Conservation (phyloP, 495 filamentous ascomycete genomes). For the Aspergillus diversus region DNA sequence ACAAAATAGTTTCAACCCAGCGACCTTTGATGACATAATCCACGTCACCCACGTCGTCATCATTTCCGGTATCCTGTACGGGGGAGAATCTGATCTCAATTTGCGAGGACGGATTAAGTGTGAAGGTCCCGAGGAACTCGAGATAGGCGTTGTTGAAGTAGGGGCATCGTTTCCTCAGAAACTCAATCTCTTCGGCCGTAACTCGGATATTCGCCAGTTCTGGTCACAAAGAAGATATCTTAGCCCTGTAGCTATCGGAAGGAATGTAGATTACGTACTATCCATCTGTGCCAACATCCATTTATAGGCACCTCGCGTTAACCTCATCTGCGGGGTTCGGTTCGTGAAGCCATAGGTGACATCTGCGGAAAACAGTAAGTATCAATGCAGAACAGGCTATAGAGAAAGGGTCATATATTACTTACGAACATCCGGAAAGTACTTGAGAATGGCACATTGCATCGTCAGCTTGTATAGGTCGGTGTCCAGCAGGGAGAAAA, state of each 20-base stretch:
- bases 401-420: slow-evolving; percentile 10
- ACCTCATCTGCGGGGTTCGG: slow-evolving; percentile 88
- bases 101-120: slow-evolving; percentile 77
- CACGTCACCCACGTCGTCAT: slow-evolving; percentile 73
- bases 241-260: not conserved
- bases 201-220: slow-evolving; percentile 79
- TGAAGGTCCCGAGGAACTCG: slow-evolving; percentile 77
- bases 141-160: slow-evolving; percentile 82
- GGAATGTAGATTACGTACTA: slow-evolving; percentile 52
- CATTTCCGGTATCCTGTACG: slow-evolving; percentile 63
- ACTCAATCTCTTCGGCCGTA: slow-evolving; percentile 75
- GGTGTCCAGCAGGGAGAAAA: slow-evolving; percentile 92
- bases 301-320: slow-evolving; percentile 77
- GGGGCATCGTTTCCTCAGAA: slow-evolving; percentile 75
- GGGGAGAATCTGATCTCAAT: slow-evolving; percentile 72
- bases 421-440: slow-evolving; percentile 79
- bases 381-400: not conserved
- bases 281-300: slow-evolving; percentile 85
- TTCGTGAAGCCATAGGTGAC: slow-evolving; percentile 95
- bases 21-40: slow-evolving; percentile 73
- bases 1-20: slow-evolving; percentile 96
- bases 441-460: slow-evolving; percentile 94
- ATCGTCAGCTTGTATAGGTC: slow-evolving; percentile 99
- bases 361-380: slow-evolving; percentile 36
- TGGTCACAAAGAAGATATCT: slow-evolving; percentile 28